Base-by-base conservation (phyloP, 192 early-diverging fungal species). In the Oehlia diaphana region DNA sequence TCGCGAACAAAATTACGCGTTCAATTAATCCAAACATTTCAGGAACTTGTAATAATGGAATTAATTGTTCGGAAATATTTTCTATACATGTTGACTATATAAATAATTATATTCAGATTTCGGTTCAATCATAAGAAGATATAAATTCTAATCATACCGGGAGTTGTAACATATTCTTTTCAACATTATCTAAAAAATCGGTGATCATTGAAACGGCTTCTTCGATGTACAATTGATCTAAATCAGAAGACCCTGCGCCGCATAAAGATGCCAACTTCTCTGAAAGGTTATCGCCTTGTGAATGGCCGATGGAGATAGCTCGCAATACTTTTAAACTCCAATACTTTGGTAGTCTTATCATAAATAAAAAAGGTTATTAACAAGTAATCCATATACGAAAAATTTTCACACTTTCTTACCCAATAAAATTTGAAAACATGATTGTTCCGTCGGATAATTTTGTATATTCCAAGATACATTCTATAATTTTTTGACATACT, bases 381-480 rank as follows among this genome's bases (percentile, higher is more conserved):
- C 6, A 35, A 35, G 35, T 42, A 19, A 21, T 75, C 31, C 31
- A 39, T 63, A 19, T 10, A 63, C 35, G n/a, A 35, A 21, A 21
- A 35, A 63, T 14, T n/a, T 21, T 10, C 19, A 63, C 4, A 76
- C 39, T 39, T 8, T 37, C 28, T 37, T 58, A 74, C 72, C 28
- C 23, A 2, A n/a, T 49, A 23, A 39, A 53, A 53, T 58, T 10
- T 74, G n/a, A 23, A 13, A 49, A 58, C 14, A 28, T 9, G 19
- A 61, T 50, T 2, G 47, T 13, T 50, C 26, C 21, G 19, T 49
- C 31, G 13, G 19, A 23, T 2, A 76, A 44, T 53, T 78, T 78
- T 5, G 76, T 42, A 47, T 67, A 78, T 69, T 78, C 76, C 31
- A 78, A 23, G 6, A 78, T 13, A 23, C 76, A 78, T 66, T 68